phyloP scores from a whole-genome alignment of 805 yeast species.

The Ogataea parapolymorpha region DNA sequence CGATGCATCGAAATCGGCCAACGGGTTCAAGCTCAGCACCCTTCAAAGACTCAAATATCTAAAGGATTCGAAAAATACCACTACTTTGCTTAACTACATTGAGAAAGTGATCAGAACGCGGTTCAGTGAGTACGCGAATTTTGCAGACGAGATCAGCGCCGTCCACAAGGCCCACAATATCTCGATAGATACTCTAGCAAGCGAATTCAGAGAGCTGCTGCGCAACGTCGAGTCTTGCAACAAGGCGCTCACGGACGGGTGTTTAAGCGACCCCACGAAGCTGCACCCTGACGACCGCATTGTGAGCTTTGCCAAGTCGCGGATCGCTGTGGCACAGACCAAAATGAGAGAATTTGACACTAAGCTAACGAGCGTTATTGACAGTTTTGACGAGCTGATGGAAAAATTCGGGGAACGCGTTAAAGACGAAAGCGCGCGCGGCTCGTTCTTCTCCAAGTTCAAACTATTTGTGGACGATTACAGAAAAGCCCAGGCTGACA shows the following conservation, averaged over 20 bases:
- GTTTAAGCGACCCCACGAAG: conserved; percentile 56
- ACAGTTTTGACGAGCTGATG: conserved; percentile 58
- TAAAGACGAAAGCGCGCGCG: conserved; percentile 47
- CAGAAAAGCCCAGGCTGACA: conserved; percentile 62
- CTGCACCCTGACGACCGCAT: conserved; percentile 68
- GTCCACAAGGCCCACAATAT: conserved; percentile 55
- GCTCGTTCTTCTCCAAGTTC: conserved; percentile 60
- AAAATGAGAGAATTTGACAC: conserved; percentile 43
- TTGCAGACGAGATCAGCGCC: conserved; percentile 56
- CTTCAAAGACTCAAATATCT: conserved; percentile 67
- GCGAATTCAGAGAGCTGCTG: conserved; percentile 55
- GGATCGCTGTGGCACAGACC: conserved; percentile 35
- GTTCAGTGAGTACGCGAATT: conserved; percentile 60
- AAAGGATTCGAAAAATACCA: conserved; percentile 65
- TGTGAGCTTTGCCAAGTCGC: conserved; percentile 48
- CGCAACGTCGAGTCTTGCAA: conserved; percentile 49
- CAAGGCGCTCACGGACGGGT: conserved; percentile 56
- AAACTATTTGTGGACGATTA: conserved; percentile 57
- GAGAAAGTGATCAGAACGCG: conserved; percentile 63
- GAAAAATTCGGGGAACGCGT: conserved; percentile 70
- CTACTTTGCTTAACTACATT: conserved; percentile 71
- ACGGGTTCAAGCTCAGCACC: conserved; percentile 68
- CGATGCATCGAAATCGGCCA: conserved; percentile 61
- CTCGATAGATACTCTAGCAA: conserved; percentile 59
- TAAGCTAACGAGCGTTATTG: conserved; percentile 49